phyloP scores from a whole-genome alignment of 2,329 filamentous ascomycete genomes.

The Aspergillus quadrilineatus region DNA sequence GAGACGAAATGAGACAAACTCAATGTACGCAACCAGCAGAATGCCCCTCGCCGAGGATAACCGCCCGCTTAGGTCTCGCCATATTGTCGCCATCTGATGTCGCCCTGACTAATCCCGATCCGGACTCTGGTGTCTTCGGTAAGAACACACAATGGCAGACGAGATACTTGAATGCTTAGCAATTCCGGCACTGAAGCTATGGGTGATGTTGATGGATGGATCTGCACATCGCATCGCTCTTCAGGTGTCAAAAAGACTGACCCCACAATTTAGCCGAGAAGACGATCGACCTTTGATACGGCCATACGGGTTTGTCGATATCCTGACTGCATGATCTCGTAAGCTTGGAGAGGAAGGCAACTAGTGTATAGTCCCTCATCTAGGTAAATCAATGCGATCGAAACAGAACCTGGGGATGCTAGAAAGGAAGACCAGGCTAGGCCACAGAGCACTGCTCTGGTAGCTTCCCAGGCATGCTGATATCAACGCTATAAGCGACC shows the following conservation, averaged over 20 bases:
- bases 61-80: constrained; percentile 6
- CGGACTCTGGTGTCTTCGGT: neutral
- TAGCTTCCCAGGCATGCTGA: neutral
- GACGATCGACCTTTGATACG: too few species aligned
- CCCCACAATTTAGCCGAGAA: too few species aligned
- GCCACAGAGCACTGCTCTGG: neutral
- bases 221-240: too few species aligned
- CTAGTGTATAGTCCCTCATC: too few species aligned
- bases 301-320: too few species aligned
- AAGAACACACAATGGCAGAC: too few species aligned
- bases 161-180: neutral
- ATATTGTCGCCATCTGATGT: constrained; percentile 5
- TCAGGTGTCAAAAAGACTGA: too few species aligned
- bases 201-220: neutral
- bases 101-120: constrained; percentile 5
- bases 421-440: neutral
- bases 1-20: neutral
- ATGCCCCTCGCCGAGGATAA: constrained; percentile 4
- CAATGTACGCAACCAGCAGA: neutral
- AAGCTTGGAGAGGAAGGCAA: too few species aligned
- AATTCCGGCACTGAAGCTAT: neutral
- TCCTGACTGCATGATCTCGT: too few species aligned
- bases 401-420: neutral
- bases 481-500: neutral
- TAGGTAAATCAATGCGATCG: neutral